phyloP scores from a whole-genome alignment of 108 stramenopile species.

The Cyclotella cryptica region DNA sequence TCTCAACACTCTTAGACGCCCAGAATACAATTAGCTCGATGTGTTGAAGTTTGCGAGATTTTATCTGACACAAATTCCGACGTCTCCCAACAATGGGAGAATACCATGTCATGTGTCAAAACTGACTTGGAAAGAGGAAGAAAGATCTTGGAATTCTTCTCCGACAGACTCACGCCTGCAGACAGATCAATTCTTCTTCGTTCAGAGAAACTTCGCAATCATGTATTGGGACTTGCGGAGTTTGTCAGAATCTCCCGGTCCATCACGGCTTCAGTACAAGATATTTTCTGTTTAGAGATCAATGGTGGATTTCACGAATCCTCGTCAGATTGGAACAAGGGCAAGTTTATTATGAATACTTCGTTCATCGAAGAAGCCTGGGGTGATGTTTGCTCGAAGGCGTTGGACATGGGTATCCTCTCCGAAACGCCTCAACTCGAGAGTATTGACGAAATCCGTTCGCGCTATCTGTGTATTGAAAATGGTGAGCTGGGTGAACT shows the following conservation, averaged over 20 bases:
- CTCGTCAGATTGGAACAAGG: slow-evolving; percentile 30
- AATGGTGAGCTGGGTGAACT: slow-evolving; percentile 14
- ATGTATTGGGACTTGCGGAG: slow-evolving; percentile 64
- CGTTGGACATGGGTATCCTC: slow-evolving; percentile 28
- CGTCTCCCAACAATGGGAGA: slow-evolving; percentile 38
- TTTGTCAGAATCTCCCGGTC: slow-evolving; percentile 68
- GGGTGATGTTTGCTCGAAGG: slow-evolving; percentile 39
- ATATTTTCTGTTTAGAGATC: slow-evolving; percentile 61
- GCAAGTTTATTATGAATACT: slow-evolving; percentile 34
- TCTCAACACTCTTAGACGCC: not conserved
- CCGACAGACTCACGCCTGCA: slow-evolving; percentile 6
- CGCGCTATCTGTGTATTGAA: not conserved
- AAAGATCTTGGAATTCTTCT: slow-evolving; percentile 29
- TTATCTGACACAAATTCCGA: slow-evolving; percentile 20
- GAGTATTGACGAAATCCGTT: slow-evolving; percentile 52
- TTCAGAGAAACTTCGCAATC: slow-evolving; percentile 35
- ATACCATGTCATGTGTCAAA: slow-evolving; percentile 29
- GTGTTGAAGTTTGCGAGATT: slow-evolving; percentile 12
- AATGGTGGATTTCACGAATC: slow-evolving; percentile 30
- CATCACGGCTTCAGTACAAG: slow-evolving; percentile 71
- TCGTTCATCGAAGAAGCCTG: slow-evolving; percentile 61
- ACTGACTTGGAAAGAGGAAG: slow-evolving; percentile 39
- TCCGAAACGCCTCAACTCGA: slow-evolving; percentile 30
- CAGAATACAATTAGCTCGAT: slow-evolving; percentile 9
- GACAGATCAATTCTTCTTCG: slow-evolving; percentile 39